phyloP scores from a whole-genome alignment of 108 stramenopile species.

The Skeletonema marinoi region DNA sequence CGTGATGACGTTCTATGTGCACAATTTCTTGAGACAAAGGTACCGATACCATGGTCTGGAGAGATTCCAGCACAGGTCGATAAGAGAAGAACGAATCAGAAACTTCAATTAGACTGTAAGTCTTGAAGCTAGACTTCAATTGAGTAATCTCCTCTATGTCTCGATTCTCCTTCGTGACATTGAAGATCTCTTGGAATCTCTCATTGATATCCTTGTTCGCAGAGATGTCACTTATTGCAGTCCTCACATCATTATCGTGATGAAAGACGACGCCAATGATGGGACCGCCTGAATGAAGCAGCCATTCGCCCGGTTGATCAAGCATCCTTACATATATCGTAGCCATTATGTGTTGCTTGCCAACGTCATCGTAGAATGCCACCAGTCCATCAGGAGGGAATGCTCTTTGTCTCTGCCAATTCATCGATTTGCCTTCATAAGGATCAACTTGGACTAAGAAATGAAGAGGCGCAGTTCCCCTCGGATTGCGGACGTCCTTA shows the following conservation, averaged over 20 bases:
- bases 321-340: conserved; percentile 29
- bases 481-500: conserved; percentile 21
- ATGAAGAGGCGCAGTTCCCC: conserved; percentile 4
- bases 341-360: conserved; percentile 18
- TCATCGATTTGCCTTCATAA: neutral
- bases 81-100: conserved; percentile 62
- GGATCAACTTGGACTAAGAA: conserved; percentile 48
- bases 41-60: conserved; percentile 39
- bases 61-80: conserved; percentile 41
- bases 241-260: conserved; percentile 12
- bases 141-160: neutral
- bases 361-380: conserved; percentile 40
- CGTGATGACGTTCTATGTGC: neutral
- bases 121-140: conserved; percentile 19
- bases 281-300: conserved; percentile 37
- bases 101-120: conserved; percentile 50
- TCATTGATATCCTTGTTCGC: conserved; percentile 12
- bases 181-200: neutral
- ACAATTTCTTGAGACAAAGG: conserved; percentile 42
- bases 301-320: conserved; percentile 20
- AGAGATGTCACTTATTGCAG: conserved; percentile 20
- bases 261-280: conserved; percentile 41
- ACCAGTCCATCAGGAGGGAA: conserved; percentile 42
- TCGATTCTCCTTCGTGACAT: neutral
- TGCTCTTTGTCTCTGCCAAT: conserved; percentile 39